Evolutionary conservation across 2,329 filamentous ascomycete genomes (phyloP).

Genomic region (Colletotrichum endophyticum): DNA sequence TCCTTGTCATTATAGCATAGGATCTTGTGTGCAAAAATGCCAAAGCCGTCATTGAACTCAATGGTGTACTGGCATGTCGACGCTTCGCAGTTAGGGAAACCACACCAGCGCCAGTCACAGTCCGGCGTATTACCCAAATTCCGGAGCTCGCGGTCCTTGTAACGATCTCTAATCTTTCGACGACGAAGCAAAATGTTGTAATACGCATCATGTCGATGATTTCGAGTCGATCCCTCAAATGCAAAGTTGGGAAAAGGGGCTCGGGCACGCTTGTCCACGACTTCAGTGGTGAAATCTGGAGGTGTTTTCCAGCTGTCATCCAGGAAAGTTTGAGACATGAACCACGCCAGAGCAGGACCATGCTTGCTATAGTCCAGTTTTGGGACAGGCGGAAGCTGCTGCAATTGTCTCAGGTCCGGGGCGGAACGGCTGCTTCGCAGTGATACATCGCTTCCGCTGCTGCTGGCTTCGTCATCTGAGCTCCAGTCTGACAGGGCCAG

Average conservation of each 20-base stretch:
- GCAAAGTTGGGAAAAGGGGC: background rate
- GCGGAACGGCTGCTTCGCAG: background rate
- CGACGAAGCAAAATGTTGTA: background rate
- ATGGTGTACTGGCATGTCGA: background rate
- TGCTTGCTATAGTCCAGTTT: background rate
- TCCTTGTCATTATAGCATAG: background rate
- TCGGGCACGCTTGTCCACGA: background rate
- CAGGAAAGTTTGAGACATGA: background rate
- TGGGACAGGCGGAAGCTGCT: background rate
- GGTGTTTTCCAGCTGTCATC: background rate
- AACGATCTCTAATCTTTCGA: background rate
- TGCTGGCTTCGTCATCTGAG: background rate
- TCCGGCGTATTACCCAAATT: background rate
- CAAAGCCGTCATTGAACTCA: background rate
- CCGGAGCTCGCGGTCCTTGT: background rate
- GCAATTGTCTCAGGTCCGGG: background rate
- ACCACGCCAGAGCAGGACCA: background rate
- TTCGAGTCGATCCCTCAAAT: background rate
- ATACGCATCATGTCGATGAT: background rate
- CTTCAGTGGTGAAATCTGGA: background rate
- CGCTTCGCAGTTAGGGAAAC: background rate
- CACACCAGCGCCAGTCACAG: background rate
- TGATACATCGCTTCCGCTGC: background rate
- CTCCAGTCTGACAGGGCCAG: background rate
- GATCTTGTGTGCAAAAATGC: background rate